Base-by-base conservation (phyloP, 768 basidiomycete species). In the Phylloporus rhodoxanthus region DNA sequence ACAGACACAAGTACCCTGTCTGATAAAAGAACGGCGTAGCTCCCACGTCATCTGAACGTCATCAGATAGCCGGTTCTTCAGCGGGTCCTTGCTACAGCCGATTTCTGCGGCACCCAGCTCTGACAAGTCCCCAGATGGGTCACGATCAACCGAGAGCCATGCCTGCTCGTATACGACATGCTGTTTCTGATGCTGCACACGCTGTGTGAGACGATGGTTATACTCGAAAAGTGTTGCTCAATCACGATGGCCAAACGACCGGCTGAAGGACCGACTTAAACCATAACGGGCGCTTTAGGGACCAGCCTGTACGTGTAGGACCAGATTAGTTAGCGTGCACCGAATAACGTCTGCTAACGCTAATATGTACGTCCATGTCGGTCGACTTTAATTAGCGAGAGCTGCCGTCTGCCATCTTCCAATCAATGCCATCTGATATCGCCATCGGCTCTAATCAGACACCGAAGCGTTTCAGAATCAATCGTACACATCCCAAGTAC, bases 11-110 rank as follows among this genome's bases (percentile, higher is more conserved):
- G 25, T 41, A 21, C 4, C 1, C 8, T 21, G 11, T 43, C 43
- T 32, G 9, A 43, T 43, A 20, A 4, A 8, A 26, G 25, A 15
- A 42, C 25, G 41, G 20, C 3, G 23, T 43, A 20, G 4, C 7
- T 2, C 30, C 21, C 25, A 47, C 29, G 28, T 43, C 45, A 43
- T 51, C 8, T 7, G 19, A 33, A 54, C 51, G 47, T 50, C 47
- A 57, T 50, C 48, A 14, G n/a, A n/a, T 39, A 39, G 17, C 19
- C 38, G n/a, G 45, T 49, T 51, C 48, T 44, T 32, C n/a, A 15
- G 30, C 43, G 33, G n/a, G 21, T 30, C 30, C 34, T 47, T 29
- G 23, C 29, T 20, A 25, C 28, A 7, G 17, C 42, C 48, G 20
- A 39, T 14, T 23, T 30, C 38, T 38, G 25, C 25, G 25, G 25